Evolutionary conservation across 805 yeast species (phyloP), one percentile per base, ranked within the genome.

Genomic region (Saccharomyces cerevisiae): DNA sequence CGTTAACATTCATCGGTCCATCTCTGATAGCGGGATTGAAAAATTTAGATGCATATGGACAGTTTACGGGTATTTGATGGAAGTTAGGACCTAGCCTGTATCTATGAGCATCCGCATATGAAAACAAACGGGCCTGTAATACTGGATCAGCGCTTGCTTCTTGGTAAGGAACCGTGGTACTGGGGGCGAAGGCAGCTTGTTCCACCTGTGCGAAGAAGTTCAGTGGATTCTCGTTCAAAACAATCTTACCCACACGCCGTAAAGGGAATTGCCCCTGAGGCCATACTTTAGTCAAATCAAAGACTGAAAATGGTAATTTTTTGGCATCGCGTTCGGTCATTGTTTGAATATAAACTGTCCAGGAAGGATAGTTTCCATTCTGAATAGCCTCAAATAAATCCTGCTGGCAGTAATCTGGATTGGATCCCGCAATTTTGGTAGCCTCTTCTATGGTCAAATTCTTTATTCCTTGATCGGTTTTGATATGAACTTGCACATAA

Each of bases 211-310:
- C 96, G 70, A 88, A 89, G 73, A 83, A 89, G 72, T 89, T 89
- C 71, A 80, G 75, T 56, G 96, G 94, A 73, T 89, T 89, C 73
- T 87, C 88, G 71, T 89, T 85, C 70, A 89, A 73, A 1, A 81
- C 82, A 60, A 89, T 75, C 70, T 83, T 84, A 70, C 96, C 97
- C 68, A 89, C 84, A 70, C 83, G 83, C 71, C 96, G 82, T 74
- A 89, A 73, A 66, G 97, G 96, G 78, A 82, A 89, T 54, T 89
- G 84, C 62, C 74, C 75, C 68, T 89, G 95, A 36, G 96, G 89
- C 97, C 97, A 89, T 53, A 87, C 86, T 76, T 90, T 90, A 59
- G 97, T 89, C 70, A 89, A 78, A 73, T 89, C 97, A 68, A 87
- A 89, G 48, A 90, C 91, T 5, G 92, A 85, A 73, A 86, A 89